Evolutionary conservation across 805 yeast genomes (phyloP).

Genomic region (Ogataea ganodermae): DNA sequence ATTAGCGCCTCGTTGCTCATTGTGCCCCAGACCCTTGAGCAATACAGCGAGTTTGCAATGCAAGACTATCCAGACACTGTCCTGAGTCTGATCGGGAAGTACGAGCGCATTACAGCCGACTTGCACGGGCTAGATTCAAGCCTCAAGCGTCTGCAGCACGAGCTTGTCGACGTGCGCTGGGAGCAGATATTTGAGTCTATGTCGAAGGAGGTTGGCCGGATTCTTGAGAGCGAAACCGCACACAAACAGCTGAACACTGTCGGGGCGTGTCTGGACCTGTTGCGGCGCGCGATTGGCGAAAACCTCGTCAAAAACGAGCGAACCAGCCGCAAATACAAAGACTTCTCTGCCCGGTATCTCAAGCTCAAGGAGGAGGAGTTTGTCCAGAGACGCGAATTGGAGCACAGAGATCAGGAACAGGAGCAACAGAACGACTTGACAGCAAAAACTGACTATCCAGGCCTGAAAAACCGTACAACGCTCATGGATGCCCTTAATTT

Average conservation of each 20-base stretch:
- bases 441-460: background rate
- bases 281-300: conserved; percentile 27
- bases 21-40: conserved; percentile 51
- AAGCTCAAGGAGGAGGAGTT: conserved; percentile 8
- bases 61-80: conserved; percentile 35
- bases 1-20: conserved; percentile 53
- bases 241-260: conserved; percentile 10
- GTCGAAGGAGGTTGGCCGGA: conserved; percentile 41
- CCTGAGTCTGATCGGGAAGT: conserved; percentile 38
- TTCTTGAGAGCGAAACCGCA: conserved; percentile 17
- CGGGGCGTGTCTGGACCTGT: conserved; percentile 20
- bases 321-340: conserved; percentile 6
- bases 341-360: conserved; percentile 8
- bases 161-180: conserved; percentile 59
- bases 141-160: conserved; percentile 43
- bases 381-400: background rate
- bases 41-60: conserved; percentile 38
- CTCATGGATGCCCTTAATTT: conserved; percentile 25
- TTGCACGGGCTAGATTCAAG: conserved; percentile 45
- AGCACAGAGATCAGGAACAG: background rate
- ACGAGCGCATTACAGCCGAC: conserved; percentile 41
- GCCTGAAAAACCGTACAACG: conserved; percentile 15
- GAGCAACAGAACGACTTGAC: no score
- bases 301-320: conserved; percentile 15
- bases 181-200: conserved; percentile 50